A percentile compares a stretch with the other conserved stretches of the same genome.
These are phyloP conservation scores for Coemansia furcata DNA, from an alignment of 192 early-diverging fungal genomes.

Conservation along the genomic window DNA sequence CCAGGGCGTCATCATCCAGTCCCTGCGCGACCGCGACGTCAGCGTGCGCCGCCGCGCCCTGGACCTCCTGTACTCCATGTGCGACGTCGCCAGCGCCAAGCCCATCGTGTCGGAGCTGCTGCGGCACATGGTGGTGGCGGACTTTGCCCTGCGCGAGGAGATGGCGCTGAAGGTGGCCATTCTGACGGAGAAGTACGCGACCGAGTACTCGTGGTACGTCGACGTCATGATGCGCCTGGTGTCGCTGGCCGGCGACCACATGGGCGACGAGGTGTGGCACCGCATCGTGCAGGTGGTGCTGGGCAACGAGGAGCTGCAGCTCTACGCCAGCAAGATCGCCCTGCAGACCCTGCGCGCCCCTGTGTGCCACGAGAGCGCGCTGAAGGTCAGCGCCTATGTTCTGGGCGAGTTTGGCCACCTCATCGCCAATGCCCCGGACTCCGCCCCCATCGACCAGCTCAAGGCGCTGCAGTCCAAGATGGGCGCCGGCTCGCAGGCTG, in stretches of 20 bases:
- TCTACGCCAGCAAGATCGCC: constrained; percentile 87
- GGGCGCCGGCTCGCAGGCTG: constrained; percentile 70
- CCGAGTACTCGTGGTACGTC: constrained; percentile 98
- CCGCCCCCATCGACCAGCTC: constrained; percentile 91
- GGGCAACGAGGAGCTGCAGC: constrained; percentile 92
- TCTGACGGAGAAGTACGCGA: constrained; percentile 95
- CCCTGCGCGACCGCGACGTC: constrained; percentile 95
- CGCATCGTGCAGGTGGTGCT: constrained; percentile 95
- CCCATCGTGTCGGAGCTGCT: constrained; percentile 89
- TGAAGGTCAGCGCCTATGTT: constrained; percentile 95
- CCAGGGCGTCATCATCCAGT: constrained; percentile 86
- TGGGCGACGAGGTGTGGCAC: constrained; percentile 97
- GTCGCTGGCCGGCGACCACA: constrained; percentile 91
- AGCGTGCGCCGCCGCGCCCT: constrained; percentile 93
- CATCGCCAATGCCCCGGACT: constrained; percentile 83
- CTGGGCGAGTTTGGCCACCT: constrained; percentile 98
- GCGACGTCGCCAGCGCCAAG: constrained; percentile 82
- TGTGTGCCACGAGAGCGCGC: constrained; percentile 90
- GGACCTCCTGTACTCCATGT: constrained; percentile 97
- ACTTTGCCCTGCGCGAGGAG: constrained; percentile 90
- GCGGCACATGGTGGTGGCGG: constrained; percentile 84
- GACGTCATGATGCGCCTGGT: constrained; percentile 97
- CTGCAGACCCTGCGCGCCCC: constrained; percentile 82
- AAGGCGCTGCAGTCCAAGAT: constrained; percentile 92
- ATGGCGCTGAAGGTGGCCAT: constrained; percentile 99